Base-by-base conservation (phyloP, 1,284 basidiomycete species). In the Sporisorium exsertum region DNA sequence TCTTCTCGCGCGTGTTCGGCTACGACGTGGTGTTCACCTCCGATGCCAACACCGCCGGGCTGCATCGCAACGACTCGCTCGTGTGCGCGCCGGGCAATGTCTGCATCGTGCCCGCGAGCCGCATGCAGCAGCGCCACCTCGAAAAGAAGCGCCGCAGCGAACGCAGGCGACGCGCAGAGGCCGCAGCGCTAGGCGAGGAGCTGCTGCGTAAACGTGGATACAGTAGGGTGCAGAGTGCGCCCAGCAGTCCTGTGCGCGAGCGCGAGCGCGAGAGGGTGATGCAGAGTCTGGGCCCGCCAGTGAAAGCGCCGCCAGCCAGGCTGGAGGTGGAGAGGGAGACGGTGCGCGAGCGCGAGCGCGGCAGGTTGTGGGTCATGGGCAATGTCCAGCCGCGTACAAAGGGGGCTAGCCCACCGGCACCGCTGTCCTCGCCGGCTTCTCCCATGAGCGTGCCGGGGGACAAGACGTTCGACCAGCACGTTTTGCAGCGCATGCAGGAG, bases 311-410 rank as follows among this genome's bases (percentile, higher is more conserved):
- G 0, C 0, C 60, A 0, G 32, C 72, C 1, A 63, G 67, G 18
- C 32, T 29, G 1, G 63, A 22, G 15, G 32, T 27, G 15, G 72
- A 74, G 52, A 45, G 72, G 33, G 63, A 70, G 49, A 69, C 66
- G n/a, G 63, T 60, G 5, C 46, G 27, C 1, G 72, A 75, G 27
- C 63, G 55, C 18, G 67, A 64, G 32, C 62, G 56, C 24, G 72
- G 67, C 1, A 70, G 52, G 54, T 50, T 75, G 56, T 75, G 72
- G 72, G 53, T 75, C 5, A 63, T 75, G 57, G 72, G 72, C 15
- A 75, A 75, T 35, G 22, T 75, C 26, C 42, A 42, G 20, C 59
- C 43, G 33, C 16, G 26, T 46, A 3, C 40, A 46, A 35, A 10
- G 33, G 22, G 24, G 51, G 26, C 5, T 3, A 22, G 20, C 15